A percentile compares a stretch with the other conserved stretches of the same genome.
These are phyloP conservation scores for Phoenix roebelenii DNA, from an alignment of 176 grass and related monocot genomes.

Conservation along the genomic window DNA sequence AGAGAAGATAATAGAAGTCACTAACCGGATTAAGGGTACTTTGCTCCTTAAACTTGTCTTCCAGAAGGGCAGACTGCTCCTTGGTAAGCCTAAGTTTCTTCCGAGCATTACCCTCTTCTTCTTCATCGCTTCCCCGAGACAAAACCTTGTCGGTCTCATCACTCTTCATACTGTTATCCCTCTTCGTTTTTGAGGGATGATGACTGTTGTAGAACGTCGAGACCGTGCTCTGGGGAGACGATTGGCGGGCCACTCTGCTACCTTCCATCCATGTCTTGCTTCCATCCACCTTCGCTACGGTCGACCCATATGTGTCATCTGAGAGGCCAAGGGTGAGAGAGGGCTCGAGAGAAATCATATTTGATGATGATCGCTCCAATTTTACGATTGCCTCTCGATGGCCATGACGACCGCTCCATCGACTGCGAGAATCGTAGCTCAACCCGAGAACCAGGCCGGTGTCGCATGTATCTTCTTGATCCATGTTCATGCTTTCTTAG, in stretches of 20 bases:
- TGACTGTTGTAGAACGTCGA: neutral
- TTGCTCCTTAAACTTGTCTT: constrained; percentile 13
- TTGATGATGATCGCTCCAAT: neutral
- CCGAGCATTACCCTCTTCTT: neutral
- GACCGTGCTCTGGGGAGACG: neutral
- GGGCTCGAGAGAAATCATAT: neutral
- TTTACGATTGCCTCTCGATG: neutral
- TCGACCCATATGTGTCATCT: neutral
- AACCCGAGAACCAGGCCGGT: constrained; percentile 2
- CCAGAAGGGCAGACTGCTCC: constrained; percentile 21
- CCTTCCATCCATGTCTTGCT: neutral
- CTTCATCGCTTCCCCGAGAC: neutral
- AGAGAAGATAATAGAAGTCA: neutral
- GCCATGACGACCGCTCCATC: no score
- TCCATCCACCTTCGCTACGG: no score
- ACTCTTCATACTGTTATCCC: neutral
- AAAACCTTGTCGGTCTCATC: neutral
- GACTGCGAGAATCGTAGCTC: neutral
- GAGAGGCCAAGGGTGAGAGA: constrained; percentile 7
- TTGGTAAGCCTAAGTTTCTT: constrained; percentile 33
- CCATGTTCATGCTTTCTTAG: no score
- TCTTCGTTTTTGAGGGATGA: neutral
- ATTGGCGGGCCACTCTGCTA: neutral
- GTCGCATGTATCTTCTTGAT: neutral
- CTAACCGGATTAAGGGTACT: constrained; percentile 31